These are phyloP conservation scores for Dendrobium chrysotoxum DNA, from an alignment of 106 monocot species.

Conservation along the genomic window DNA sequence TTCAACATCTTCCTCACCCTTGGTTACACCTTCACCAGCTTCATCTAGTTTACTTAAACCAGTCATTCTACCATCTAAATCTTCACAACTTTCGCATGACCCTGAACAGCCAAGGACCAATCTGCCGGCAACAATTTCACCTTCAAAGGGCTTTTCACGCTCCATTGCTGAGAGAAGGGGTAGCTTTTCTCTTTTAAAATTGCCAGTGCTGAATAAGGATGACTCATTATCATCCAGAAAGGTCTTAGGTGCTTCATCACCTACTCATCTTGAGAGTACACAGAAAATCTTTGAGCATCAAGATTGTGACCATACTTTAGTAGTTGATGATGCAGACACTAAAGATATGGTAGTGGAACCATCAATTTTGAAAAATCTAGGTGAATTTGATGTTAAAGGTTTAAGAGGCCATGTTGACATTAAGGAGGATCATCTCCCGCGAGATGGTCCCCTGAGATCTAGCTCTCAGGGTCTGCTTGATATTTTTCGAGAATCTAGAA, in stretches of 20 bases:
- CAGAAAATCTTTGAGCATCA: conserved; percentile 13
- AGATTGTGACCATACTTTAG: conserved; percentile 2
- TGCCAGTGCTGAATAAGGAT: conserved; percentile 40
- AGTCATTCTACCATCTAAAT: conserved; percentile 21
- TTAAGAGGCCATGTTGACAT: conserved; percentile 4
- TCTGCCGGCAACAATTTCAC: conserved; percentile 18
- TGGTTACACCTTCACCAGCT: conserved; percentile 31
- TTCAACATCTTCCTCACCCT: conserved; percentile 45
- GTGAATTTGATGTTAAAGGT: conserved; percentile 8
- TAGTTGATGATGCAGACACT: conserved; percentile 2
- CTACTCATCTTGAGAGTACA: conserved; percentile 6
- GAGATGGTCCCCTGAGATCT: not conserved
- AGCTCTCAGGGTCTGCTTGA: conserved; percentile 7
- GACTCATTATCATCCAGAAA: conserved; percentile 13
- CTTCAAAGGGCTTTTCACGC: conserved; percentile 29
- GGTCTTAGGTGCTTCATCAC: conserved; percentile 10
- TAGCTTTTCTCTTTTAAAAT: conserved; percentile 54
- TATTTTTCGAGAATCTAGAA: not conserved
- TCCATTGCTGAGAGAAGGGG: conserved; percentile 90
- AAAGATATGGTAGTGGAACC: not conserved
- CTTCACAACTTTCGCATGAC: conserved; percentile 16
- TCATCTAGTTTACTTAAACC: conserved; percentile 20
- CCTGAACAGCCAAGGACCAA: conserved; percentile 8
- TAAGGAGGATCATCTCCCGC: not conserved
- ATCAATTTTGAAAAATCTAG: not conserved